phyloP scores from a whole-genome alignment of 2,329 filamentous ascomycete genomes.

The Dichotomopilus funicola region DNA sequence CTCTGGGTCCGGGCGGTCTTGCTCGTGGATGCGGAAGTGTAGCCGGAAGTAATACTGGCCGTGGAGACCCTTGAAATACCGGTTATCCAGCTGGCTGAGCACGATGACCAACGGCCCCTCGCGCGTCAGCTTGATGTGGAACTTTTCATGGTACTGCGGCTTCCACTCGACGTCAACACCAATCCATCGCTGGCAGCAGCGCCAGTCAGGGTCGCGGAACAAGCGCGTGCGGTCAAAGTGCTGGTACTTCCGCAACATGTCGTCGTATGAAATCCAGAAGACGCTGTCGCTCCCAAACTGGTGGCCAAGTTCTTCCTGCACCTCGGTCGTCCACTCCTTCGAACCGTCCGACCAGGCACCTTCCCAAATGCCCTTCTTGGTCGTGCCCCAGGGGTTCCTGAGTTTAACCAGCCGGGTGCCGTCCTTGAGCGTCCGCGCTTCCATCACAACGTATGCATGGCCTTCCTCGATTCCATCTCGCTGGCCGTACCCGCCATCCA shows the following conservation, averaged over 20 bases:
- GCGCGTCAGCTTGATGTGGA: constrained; percentile 43
- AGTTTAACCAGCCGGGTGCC: constrained; percentile 59
- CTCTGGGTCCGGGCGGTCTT: constrained; percentile 36
- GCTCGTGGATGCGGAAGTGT: constrained; percentile 47
- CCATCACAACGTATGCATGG: constrained; percentile 57
- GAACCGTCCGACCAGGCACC: constrained; percentile 76
- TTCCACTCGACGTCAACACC: constrained; percentile 48
- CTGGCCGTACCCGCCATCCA: constrained; percentile 40
- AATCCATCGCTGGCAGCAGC: constrained; percentile 38
- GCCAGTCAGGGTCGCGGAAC: constrained; percentile 50
- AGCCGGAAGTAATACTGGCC: constrained; percentile 51
- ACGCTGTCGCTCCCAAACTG: constrained; percentile 71
- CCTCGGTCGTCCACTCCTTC: constrained; percentile 77
- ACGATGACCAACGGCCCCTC: constrained; percentile 48
- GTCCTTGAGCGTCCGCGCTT: constrained; percentile 47
- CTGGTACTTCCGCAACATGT: constrained; percentile 53
- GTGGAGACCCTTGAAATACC: constrained; percentile 51
- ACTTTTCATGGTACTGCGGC: constrained; percentile 50
- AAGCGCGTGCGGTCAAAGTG: constrained; percentile 53
- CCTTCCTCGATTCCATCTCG: constrained; percentile 51
- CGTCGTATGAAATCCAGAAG: constrained; percentile 54
- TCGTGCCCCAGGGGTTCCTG: constrained; percentile 72
- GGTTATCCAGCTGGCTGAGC: constrained; percentile 50
- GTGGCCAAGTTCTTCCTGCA: constrained; percentile 65
- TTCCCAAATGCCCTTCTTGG: constrained; percentile 71